These are phyloP conservation scores for Penicillium salamii DNA, from an alignment of 495 filamentous ascomycete genomes.

Conservation along the genomic window DNA sequence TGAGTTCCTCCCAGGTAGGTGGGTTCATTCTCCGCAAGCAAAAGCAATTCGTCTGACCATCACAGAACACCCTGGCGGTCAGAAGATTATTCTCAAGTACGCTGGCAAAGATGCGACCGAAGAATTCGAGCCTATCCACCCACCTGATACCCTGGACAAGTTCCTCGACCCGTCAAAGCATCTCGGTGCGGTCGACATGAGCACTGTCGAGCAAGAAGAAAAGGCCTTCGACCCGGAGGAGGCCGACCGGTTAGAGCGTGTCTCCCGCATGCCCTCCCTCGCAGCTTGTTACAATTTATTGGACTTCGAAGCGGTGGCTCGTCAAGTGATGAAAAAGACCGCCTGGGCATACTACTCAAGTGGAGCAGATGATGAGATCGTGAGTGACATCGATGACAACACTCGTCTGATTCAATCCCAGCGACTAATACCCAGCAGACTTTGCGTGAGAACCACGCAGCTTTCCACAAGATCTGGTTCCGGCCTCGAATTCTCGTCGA, in stretches of 20 bases:
- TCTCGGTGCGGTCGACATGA: constrained; percentile 88
- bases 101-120: constrained; percentile 82
- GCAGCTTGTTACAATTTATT: constrained; percentile 91
- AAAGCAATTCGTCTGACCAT: constrained; percentile 1
- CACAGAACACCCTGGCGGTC: constrained; percentile 78
- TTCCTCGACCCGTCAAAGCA: constrained; percentile 85
- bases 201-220: constrained; percentile 70
- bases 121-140: constrained; percentile 91
- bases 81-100: constrained; percentile 78
- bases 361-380: constrained; percentile 96
- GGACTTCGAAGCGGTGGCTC: constrained; percentile 92
- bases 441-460: constrained; percentile 92
- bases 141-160: constrained; percentile 73
- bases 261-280: constrained; percentile 74
- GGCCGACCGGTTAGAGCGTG: constrained; percentile 67
- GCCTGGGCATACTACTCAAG: constrained; percentile 97
- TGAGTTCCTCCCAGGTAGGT: constrained; percentile 71
- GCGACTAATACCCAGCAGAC: constrained; percentile 53
- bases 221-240: constrained; percentile 75
- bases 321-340: constrained; percentile 84
- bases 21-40: background rate
- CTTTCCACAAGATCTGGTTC: constrained; percentile 98
- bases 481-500: constrained; percentile 80
- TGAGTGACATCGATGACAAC: constrained; percentile 37
- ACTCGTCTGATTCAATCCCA: background rate